phyloP scores from a whole-genome alignment of 768 basidiomycete species.

The Podaxis sp. region DNA sequence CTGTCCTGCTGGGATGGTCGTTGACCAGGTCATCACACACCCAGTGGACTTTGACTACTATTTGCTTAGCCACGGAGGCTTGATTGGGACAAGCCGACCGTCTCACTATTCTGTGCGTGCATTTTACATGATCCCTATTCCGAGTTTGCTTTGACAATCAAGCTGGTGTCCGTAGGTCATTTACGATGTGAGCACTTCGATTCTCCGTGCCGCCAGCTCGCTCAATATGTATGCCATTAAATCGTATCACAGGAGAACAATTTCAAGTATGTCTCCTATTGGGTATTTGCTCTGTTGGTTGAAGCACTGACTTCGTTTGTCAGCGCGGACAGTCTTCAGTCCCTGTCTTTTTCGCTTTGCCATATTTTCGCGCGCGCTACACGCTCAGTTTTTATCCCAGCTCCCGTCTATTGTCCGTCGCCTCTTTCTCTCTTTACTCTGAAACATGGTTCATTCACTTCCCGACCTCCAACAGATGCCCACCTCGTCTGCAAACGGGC shows the following conservation, averaged over 20 bases:
- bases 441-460: neutral
- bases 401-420: slow-evolving; percentile 73
- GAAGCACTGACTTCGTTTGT: neutral
- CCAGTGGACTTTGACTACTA: slow-evolving; percentile 79
- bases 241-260: slow-evolving; percentile 37
- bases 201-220: neutral
- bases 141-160: neutral
- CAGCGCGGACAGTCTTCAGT: slow-evolving; percentile 66
- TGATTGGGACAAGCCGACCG: slow-evolving; percentile 67
- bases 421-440: neutral
- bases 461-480: slow-evolving; percentile 49
- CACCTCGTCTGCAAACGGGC: slow-evolving; percentile 80
- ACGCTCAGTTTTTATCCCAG: slow-evolving; percentile 81
- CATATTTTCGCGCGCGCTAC: slow-evolving; percentile 81
- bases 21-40: slow-evolving; percentile 67
- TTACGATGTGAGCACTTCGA: slow-evolving; percentile 33
- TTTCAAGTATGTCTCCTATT: slow-evolving; percentile 44
- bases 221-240: neutral
- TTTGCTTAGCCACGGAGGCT: slow-evolving; percentile 70
- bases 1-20: slow-evolving; percentile 74
- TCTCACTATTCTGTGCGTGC: slow-evolving; percentile 42
- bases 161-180: slow-evolving; percentile 26
- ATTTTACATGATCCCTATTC: neutral
- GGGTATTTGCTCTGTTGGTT: neutral
- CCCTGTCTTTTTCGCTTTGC: slow-evolving; percentile 66